Evolutionary conservation across 805 yeast genomes (phyloP).

Genomic region (Kuraishia ogatae): DNA sequence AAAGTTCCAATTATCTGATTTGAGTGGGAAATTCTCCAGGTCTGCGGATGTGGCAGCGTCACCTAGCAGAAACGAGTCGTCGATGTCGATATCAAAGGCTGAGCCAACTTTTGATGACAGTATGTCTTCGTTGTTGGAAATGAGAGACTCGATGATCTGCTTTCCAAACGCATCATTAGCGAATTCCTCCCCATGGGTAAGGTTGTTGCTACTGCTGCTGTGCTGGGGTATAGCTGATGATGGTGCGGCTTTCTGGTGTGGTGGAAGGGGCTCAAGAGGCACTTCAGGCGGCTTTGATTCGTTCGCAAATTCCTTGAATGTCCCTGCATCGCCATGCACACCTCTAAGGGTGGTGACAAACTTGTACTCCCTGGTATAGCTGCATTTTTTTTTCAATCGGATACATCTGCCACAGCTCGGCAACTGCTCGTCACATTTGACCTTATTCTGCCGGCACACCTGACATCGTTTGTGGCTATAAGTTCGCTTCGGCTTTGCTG

Average conservation of each 20-base stretch:
- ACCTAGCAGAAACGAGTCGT: background rate
- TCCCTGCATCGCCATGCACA: background rate
- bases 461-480: slow-evolving; percentile 32
- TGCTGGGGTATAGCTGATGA: background rate
- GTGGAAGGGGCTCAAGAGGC: background rate
- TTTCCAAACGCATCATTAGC: background rate
- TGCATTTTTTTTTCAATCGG: slow-evolving; percentile 23
- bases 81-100: background rate
- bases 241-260: background rate
- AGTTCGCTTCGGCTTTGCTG: slow-evolving; percentile 6
- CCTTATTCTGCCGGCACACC: slow-evolving; percentile 30
- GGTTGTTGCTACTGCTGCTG: background rate
- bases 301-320: too few relatives aligned
- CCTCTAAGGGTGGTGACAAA: slow-evolving; percentile 9
- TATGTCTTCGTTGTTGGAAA: background rate
- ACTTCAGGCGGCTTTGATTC: background rate
- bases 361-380: slow-evolving; percentile 22
- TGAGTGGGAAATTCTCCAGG: background rate
- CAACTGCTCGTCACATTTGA: slow-evolving; percentile 25
- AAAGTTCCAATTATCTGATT: background rate
- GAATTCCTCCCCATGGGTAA: too few relatives aligned
- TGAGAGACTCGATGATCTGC: background rate
- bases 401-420: slow-evolving; percentile 29
- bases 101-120: background rate
- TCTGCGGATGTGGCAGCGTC: background rate